Evolutionary conservation across 2,329 filamentous ascomycete species (phyloP), one percentile per base, ranked within the genome.

Genomic region (Balansia obtecta): DNA sequence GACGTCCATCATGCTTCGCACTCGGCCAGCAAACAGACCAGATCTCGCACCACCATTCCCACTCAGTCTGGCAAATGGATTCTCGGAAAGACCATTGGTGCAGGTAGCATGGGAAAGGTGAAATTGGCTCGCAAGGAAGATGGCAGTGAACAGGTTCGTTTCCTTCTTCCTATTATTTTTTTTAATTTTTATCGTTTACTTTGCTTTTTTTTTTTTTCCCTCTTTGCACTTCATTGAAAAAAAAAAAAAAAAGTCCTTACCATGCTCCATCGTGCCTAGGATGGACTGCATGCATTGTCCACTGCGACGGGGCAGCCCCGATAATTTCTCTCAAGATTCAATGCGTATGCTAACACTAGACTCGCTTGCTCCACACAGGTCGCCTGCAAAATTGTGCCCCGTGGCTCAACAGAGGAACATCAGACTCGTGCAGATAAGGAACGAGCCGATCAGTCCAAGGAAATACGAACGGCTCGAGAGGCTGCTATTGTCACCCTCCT

Each of bases 91-190:
- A 97, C 93, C 3, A 93, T 98, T 61, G 93, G 93, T 53, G 89
- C 90, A 49, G 93, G 93, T 47, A 97, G 91, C 67, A 98, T 98
- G 93, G 93, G 93, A 56, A 97, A 97, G 68, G 93, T 98, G 55
- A 97, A 97, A 71, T 74, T 98, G 57, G 93, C 93, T 22, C 87
- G 87, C 60, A 94, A 94, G 68, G 78, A 85, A 58, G 90, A 95
- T 61, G 87, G 86, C 18, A 86, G 85, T 59, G 93, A 97, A 72
- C 87, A 96, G 81, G 88, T 90, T 71, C 60, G 76, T 69, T 8
- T 15, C 33, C 22, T 7, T 18, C 15, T 16, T 15, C 12, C 3
- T 33, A 16, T n/a, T n/a, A 30, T 15, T 39, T 11, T 48, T 22
- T 34, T 16, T 33, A 42, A n/a, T n/a, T n/a, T n/a, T n/a, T 37